These are phyloP conservation scores for Collybiopsis confluens DNA, from an alignment of 768 basidiomycete species.

Conservation along the genomic window DNA sequence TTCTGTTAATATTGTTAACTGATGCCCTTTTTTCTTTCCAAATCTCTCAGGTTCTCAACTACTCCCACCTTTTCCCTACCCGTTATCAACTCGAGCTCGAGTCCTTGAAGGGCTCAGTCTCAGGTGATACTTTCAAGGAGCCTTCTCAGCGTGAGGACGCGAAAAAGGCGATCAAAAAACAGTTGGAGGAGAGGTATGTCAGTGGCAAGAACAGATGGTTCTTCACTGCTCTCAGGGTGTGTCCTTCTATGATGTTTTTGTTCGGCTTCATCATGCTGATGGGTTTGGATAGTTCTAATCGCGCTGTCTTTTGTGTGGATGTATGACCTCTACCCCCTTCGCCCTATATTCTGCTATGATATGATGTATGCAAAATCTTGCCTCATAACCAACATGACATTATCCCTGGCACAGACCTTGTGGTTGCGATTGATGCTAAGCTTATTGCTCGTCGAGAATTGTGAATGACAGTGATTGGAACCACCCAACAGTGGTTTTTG, in stretches of 20 bases:
- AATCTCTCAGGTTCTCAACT: slow-evolving; percentile 78
- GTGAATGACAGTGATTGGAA: too few relatives aligned
- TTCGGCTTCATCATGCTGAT: not conserved
- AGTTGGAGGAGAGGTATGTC: slow-evolving; percentile 92
- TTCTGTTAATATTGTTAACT: too few relatives aligned
- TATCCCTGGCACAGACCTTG: too few relatives aligned
- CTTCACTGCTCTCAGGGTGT: slow-evolving; percentile 82
- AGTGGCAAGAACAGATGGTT: slow-evolving; percentile 98
- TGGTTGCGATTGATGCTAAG: too few relatives aligned
- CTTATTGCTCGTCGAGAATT: too few relatives aligned
- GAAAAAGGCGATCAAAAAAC: slow-evolving; percentile 95
- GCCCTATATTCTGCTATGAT: too few relatives aligned
- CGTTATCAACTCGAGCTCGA: slow-evolving; percentile 98
- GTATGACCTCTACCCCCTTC: too few relatives aligned
- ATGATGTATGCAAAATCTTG: too few relatives aligned
- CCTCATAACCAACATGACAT: too few relatives aligned
- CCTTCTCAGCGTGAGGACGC: slow-evolving; percentile 90
- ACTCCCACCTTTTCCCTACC: slow-evolving; percentile 98
- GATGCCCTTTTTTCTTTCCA: slow-evolving; percentile 1
- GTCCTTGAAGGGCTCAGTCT: slow-evolving; percentile 82
- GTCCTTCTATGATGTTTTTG: slow-evolving; percentile 13
- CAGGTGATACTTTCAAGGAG: slow-evolving; percentile 94
- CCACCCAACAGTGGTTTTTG: too few relatives aligned
- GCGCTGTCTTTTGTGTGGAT: too few relatives aligned
- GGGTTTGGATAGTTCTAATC: not conserved